These are phyloP conservation scores for Rhododendron ferrugineum DNA, from an alignment of 148 eudicot genomes.

Conservation along the genomic window DNA sequence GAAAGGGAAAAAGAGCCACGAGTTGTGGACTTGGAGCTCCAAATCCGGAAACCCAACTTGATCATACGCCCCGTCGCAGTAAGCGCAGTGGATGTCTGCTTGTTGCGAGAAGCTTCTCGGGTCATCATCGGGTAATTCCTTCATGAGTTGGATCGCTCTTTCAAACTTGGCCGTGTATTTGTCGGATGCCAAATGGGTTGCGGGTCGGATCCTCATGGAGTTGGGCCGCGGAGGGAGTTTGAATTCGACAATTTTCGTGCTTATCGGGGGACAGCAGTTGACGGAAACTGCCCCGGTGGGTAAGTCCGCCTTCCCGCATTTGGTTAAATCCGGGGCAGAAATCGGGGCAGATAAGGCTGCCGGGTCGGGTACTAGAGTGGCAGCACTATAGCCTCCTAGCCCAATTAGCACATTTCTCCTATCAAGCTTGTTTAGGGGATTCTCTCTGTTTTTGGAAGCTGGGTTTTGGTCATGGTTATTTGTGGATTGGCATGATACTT, in stretches of 20 bases:
- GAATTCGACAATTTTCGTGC: conserved; percentile 35
- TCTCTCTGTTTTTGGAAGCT: conserved; percentile 1
- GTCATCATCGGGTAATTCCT: conserved; percentile 57
- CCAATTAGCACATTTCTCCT: conserved; percentile 66
- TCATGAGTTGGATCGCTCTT: conserved; percentile 60
- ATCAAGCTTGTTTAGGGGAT: conserved; percentile 29
- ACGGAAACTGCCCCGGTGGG: conserved; percentile 37
- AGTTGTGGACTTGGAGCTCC: conserved; percentile 65
- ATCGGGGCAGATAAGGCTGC: conserved; percentile 42
- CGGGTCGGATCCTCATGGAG: conserved; percentile 45
- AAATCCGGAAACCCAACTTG: conserved; percentile 62
- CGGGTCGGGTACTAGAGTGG: conserved; percentile 22
- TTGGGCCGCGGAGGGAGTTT: conserved; percentile 23
- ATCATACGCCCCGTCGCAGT: conserved; percentile 75
- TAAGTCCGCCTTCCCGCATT: conserved; percentile 46
- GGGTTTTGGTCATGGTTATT: not conserved
- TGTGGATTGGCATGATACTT: conserved; percentile 35
- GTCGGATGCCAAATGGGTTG: conserved; percentile 52
- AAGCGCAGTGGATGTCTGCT: conserved; percentile 85
- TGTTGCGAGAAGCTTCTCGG: conserved; percentile 75
- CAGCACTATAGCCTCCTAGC: conserved; percentile 66
- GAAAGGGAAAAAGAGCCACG: conserved; percentile 86
- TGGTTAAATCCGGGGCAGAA: conserved; percentile 34
- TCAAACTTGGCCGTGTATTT: conserved; percentile 39
- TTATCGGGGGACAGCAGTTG: conserved; percentile 63